phyloP scores from a whole-genome alignment of 768 basidiomycete genomes.

The Boletus reticuloceps region DNA sequence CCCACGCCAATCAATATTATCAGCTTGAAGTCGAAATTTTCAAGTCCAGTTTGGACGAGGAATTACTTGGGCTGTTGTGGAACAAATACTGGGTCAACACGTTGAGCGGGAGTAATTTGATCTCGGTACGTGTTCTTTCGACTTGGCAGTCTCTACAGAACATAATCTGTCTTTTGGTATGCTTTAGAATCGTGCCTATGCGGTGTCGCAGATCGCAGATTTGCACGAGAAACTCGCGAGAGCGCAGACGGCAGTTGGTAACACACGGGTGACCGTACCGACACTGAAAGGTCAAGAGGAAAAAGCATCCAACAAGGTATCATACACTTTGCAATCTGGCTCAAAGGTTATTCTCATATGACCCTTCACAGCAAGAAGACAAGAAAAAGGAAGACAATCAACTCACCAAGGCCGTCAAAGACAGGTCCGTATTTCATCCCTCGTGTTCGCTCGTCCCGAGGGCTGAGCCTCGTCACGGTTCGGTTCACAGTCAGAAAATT shows the following conservation, averaged over 20 bases:
- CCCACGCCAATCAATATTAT: conserved; percentile 96
- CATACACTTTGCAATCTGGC: background rate
- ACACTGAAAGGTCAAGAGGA: conserved; percentile 52
- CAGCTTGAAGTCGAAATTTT: conserved; percentile 92
- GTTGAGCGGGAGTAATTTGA: conserved; percentile 86
- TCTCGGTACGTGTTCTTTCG: conserved; percentile 60
- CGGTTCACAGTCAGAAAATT: conserved; percentile 68
- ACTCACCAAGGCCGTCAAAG: conserved; percentile 85
- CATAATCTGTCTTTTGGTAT: background rate
- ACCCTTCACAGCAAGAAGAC: conserved; percentile 43
- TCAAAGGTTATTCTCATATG: background rate
- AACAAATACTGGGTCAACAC: conserved; percentile 99
- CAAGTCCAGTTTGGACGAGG: conserved; percentile 85
- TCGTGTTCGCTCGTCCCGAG: background rate
- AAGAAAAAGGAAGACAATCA: conserved; percentile 89
- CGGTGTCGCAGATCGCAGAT: conserved; percentile 87
- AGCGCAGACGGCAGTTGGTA: conserved; percentile 55
- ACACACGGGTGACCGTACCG: conserved; percentile 58
- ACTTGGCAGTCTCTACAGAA: background rate
- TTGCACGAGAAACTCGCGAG: conserved; percentile 85
- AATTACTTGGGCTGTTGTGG: conserved; percentile 89
- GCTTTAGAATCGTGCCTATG: conserved; percentile 85
- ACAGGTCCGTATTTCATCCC: conserved; percentile 54
- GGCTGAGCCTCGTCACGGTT: background rate
- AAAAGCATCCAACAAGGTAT: conserved; percentile 42